Evolutionary conservation across 1,284 basidiomycete genomes (phyloP).

Genomic region (Earliella scabrosa): DNA sequence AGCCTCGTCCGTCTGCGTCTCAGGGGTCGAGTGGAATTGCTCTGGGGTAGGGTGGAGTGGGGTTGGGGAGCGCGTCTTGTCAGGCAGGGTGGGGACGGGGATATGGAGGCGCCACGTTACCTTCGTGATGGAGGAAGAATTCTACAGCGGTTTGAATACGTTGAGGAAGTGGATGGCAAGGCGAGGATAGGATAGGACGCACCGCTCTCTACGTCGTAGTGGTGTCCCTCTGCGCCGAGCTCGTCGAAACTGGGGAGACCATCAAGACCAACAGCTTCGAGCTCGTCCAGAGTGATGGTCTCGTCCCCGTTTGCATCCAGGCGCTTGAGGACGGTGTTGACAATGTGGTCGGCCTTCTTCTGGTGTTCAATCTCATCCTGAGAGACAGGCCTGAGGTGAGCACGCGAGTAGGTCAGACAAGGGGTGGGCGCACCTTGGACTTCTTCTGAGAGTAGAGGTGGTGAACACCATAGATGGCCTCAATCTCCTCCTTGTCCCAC

Average conservation of each 20-base stretch:
- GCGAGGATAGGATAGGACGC: slow-evolving; percentile 31
- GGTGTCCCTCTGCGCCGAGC: slow-evolving; percentile 90
- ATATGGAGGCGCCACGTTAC: slow-evolving; percentile 38
- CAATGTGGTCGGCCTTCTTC: slow-evolving; percentile 85
- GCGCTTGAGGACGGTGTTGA: slow-evolving; percentile 71
- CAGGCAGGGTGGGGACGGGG: slow-evolving; percentile 2
- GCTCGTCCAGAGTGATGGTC: slow-evolving; percentile 80
- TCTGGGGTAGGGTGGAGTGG: slow-evolving; percentile 48
- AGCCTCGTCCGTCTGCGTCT: slow-evolving; percentile 95
- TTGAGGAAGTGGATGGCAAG: background rate
- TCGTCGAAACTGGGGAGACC: slow-evolving; percentile 88
- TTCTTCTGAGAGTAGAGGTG: slow-evolving; percentile 92
- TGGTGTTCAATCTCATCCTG: slow-evolving; percentile 82
- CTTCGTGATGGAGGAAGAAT: slow-evolving; percentile 94
- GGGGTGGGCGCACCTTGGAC: slow-evolving; percentile 59
- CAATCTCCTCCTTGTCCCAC: slow-evolving; percentile 84
- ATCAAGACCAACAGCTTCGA: slow-evolving; percentile 77
- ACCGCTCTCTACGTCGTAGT: slow-evolving; percentile 91
- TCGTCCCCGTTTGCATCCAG: slow-evolving; percentile 86
- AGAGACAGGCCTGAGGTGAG: background rate
- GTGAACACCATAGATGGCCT: slow-evolving; percentile 94
- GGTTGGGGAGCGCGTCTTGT: background rate
- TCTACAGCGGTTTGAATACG: slow-evolving; percentile 51
- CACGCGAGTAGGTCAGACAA: background rate
- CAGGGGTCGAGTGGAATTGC: slow-evolving; percentile 92